Base-by-base conservation (phyloP, 1,139 yeast genomes). In the Hansenula sp. region DNA sequence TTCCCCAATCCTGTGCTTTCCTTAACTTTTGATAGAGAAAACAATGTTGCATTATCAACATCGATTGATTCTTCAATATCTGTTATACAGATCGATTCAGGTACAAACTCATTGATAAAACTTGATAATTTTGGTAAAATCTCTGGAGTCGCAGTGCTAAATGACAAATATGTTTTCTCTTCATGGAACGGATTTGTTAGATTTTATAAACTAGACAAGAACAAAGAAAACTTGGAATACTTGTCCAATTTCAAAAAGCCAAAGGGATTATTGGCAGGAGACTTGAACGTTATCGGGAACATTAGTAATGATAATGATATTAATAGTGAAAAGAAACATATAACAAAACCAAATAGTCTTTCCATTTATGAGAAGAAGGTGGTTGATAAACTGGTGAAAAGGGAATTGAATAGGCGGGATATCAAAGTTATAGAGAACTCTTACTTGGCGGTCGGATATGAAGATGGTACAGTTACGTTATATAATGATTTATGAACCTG, bases 1-100 rank as follows among this genome's bases (percentile, higher is more conserved):
- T 53, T 53, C 2, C 85, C 85, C 0, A 72, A 76, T 53, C 84
- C 85, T 1, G 65, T 79, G 0, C 61, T 79, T 0, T 65, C 76
- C 0, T 41, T 76, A 30, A 62, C 58, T 2, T 54, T 54, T 32
- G 58, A 57, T 19, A 15, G 41, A 0, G 18, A 12, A 0, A 42
- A 55, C 18, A 44, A 49, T n/a, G 37, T 46, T 0, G 51, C 76
- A 1, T 47, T 74, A 2, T 66, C 74, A 2, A 76, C 81, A 0
- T 76, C 84, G 3, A 42, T 28, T 59, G 59, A 62, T 33, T 68
- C 71, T 33, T 59, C 58, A 37, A 40, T 74, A 1, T 21, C 25
- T 5, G 45, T 59, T 2, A 40, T 66, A 4, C 74, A 70, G 9
- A 6, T 21, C 8, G 9, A 9, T 21, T 21, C 25, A 21, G 9